A percentile compares a stretch with the other conserved stretches of the same genome.
Evolutionary conservation across 192 early-diverging fungal genomes (phyloP).

Genomic region (Umbelopsis sp.): DNA sequence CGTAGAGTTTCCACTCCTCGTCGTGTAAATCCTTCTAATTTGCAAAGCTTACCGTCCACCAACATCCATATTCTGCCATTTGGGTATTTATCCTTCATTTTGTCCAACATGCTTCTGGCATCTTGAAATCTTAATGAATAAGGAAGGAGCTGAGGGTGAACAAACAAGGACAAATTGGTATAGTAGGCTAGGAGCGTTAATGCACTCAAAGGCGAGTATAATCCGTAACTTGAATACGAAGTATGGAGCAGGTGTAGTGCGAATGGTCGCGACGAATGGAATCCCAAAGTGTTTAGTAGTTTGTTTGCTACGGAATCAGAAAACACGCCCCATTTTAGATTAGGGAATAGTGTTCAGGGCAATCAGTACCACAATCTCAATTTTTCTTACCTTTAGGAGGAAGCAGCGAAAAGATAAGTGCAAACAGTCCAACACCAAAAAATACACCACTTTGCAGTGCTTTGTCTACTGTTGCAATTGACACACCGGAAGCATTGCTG

Average conservation of each 20-base stretch:
- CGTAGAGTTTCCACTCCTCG: conserved; percentile 26
- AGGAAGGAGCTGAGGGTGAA: conserved; percentile 27
- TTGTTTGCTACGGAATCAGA: conserved; percentile 36
- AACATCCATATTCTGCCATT: conserved; percentile 33
- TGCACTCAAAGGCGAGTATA: conserved; percentile 28
- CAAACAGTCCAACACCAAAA: conserved; percentile 40
- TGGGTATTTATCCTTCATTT: conserved; percentile 28
- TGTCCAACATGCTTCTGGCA: conserved; percentile 24
- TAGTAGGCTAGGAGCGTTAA: conserved; percentile 33
- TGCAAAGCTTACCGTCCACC: conserved; percentile 32
- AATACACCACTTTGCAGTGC: conserved; percentile 34
- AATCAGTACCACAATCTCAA: too few relatives aligned
- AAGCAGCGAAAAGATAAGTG: conserved; percentile 37
- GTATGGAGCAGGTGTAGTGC: conserved; percentile 33
- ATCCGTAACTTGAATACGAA: conserved; percentile 24
- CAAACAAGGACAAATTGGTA: conserved; percentile 36
- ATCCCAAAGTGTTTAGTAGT: conserved; percentile 34
- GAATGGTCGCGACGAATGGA: conserved; percentile 36
- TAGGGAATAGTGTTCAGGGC: too few relatives aligned
- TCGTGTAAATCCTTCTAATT: conserved; percentile 27
- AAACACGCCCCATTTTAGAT: too few relatives aligned
- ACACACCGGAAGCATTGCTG: not conserved
- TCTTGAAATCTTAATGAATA: conserved; percentile 24
- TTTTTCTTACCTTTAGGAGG: conserved; percentile 35
- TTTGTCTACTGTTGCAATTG: not conserved